Evolutionary conservation across 2,329 filamentous ascomycete species (phyloP), one percentile per base, ranked within the genome.

Genomic region (Alternaria postmessia): DNA sequence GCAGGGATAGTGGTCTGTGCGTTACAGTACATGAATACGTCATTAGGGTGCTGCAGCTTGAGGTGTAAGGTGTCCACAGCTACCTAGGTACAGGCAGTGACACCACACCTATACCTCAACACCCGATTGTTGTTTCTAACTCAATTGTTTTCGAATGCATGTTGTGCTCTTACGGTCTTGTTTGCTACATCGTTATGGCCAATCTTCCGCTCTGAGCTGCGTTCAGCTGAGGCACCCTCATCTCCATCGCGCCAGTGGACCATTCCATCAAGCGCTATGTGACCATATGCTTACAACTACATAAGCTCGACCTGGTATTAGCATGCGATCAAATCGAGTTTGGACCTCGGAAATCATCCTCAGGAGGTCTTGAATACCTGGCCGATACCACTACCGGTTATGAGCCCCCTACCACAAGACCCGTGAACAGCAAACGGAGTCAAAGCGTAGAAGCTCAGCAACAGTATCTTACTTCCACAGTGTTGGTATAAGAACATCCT

Each of bases 1-100:
- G 42, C 28, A 38, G 20, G 48, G 24, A 2, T 28, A n/a, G 46
- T 49, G 55, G 55, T 58, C 55, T 24, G 55, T 58, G 55, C 55
- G 16, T 18, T 5, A 12, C 4, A 1, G 46, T 16, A 38, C 32
- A 36, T n/a, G 32, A 26, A 49, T 49, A 49, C 46, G 46, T 49
- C 46, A 49, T 38, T 7, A 49, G 20, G 46, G 32, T 36, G 20
- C 32, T 49, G 30, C 20, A 49, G 30, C 32, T 36, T 22, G 16
- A 36, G 20, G 46, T 49, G 46, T 38, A 38, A 49, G 46, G 32
- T 49, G 46, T 49, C 30, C 34, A 51, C 22, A 30, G 9, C 28
- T 9, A 30, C 28, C 28, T 30, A 30, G 28, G 28, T 30, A 30
- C 28, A 41, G 12, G 18, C 6, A 38, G 20, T 41, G 2, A 22